These are phyloP conservation scores for Trametes versicolor DNA, from an alignment of 1,284 basidiomycete species.

Conservation along the genomic window DNA sequence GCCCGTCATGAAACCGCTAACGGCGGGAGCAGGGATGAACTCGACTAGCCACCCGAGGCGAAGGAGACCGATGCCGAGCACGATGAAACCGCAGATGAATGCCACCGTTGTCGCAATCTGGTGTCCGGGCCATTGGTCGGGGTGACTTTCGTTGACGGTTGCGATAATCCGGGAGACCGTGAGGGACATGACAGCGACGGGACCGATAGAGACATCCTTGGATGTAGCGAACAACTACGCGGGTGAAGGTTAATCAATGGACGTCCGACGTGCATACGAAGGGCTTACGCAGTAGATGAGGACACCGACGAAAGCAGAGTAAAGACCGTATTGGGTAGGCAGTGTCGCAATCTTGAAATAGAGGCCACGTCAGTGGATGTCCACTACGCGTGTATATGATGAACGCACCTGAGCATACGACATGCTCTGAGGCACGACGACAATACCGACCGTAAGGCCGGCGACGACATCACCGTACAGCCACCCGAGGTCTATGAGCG, in stretches of 20 bases:
- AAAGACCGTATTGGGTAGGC: slow-evolving; percentile 90
- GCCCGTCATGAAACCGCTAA: slow-evolving; percentile 94
- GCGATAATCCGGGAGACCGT: slow-evolving; percentile 87
- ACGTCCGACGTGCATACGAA: slow-evolving; percentile 33
- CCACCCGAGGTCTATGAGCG: slow-evolving; percentile 70
- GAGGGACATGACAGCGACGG: slow-evolving; percentile 97
- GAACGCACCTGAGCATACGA: slow-evolving; percentile 74
- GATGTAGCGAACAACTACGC: slow-evolving; percentile 88
- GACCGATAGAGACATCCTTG: slow-evolving; percentile 96
- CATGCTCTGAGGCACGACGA: slow-evolving; percentile 91
- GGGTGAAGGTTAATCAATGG: slow-evolving; percentile 24
- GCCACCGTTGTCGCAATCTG: slow-evolving; percentile 90
- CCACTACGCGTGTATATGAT: neutral
- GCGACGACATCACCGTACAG: slow-evolving; percentile 86
- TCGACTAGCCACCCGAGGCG: slow-evolving; percentile 96
- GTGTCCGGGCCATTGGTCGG: slow-evolving; percentile 66
- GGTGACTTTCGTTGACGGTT: slow-evolving; percentile 64
- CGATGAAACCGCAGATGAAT: slow-evolving; percentile 92
- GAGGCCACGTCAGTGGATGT: slow-evolving; percentile 11
- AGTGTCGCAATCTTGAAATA: slow-evolving; percentile 84
- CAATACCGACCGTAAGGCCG: slow-evolving; percentile 91
- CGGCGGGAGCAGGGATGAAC: slow-evolving; percentile 92
- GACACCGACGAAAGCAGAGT: slow-evolving; percentile 94
- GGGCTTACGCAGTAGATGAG: slow-evolving; percentile 78
- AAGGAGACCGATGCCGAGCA: slow-evolving; percentile 92